Base-by-base conservation (phyloP, 805 yeast genomes). In the Ogataea salicorniae region DNA sequence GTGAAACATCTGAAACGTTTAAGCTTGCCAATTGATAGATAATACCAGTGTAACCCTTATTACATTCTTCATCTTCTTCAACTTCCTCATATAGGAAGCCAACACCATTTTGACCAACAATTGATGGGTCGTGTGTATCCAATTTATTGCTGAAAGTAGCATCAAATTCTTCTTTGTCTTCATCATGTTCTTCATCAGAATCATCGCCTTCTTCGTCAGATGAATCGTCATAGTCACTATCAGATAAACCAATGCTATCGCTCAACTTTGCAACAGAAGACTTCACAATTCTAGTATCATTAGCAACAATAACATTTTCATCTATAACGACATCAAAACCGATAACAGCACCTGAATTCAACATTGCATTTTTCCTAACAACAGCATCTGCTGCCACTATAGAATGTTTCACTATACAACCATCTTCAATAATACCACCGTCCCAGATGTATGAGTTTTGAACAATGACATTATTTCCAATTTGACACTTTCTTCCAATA, bases 391-490 rank as follows among this genome's bases (percentile, higher is more conserved):
- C 73, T 4, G 96, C 97, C 36, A 94, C 74, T 33, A 92, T 81
- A 1, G 94, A 74, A 56, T 81, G 79, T 42, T 72, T 72, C 14
- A 92, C 66, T 1, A 61, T 66, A 22, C 79, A 73, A 42, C 80
- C 75, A 62, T 89, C 92, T 46, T 77, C 87, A 52, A 94, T 81
- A 2, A 70, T 67, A 0, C 87, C 83, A 53, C 87, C 79, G 57
- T 89, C 95, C 96, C 97, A 92, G 41, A 94, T 77, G 61, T 87
- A 91, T 17, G 96, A 82, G 59, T 87, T 83, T 41, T 71, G 76
- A 41, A 94, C 80, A 2, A 54, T 65, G 22, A 85, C 94, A 57
- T 87, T 83, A 44, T 80, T 76, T 31, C 97, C 98, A 57, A 94
- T 88, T 46, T 70, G 76, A 68, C 97, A 91, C 51, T 84, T 77